A percentile compares a stretch with the other conserved stretches of the same genome.
Conservation (phyloP, 495 filamentous ascomycete species). For the Aspergillus olivimuriae region DNA sequence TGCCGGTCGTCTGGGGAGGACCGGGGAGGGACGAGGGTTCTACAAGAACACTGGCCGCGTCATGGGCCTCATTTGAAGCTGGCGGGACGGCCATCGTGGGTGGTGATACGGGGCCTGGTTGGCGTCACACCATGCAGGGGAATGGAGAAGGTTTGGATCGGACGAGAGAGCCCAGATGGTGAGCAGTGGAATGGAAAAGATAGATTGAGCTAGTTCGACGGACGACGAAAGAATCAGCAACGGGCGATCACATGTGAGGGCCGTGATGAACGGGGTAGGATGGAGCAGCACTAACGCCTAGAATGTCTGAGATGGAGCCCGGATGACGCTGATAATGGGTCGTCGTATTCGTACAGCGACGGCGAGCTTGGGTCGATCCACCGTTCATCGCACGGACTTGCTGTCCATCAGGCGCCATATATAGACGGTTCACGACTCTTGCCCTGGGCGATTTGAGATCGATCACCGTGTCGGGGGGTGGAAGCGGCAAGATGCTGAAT, state of each 20-base stretch:
- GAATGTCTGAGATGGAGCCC: constrained; percentile 3
- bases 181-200: no score
- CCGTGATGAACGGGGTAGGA: background rate
- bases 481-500: background rate
- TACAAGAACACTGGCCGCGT: constrained; percentile 2
- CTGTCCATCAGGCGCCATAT: no score
- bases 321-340: background rate
- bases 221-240: background rate
- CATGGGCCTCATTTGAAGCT: background rate
- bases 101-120: background rate
- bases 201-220: no score
- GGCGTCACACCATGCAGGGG: constrained; percentile 5
- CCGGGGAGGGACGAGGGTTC: background rate
- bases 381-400: no score
- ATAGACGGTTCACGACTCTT: background rate
- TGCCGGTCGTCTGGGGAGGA: background rate
- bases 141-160: no score
- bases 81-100: constrained; percentile 2
- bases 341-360: constrained; percentile 1
- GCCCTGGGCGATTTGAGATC: background rate
- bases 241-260: background rate
- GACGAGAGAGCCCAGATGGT: no score
- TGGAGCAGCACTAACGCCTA: background rate
- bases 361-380: background rate
- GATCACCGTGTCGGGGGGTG: background rate